A percentile compares a stretch with the other conserved stretches of the same genome.
phyloP scores from a whole-genome alignment of 2,329 filamentous ascomycete genomes.

The Diaporthe humulicola region DNA sequence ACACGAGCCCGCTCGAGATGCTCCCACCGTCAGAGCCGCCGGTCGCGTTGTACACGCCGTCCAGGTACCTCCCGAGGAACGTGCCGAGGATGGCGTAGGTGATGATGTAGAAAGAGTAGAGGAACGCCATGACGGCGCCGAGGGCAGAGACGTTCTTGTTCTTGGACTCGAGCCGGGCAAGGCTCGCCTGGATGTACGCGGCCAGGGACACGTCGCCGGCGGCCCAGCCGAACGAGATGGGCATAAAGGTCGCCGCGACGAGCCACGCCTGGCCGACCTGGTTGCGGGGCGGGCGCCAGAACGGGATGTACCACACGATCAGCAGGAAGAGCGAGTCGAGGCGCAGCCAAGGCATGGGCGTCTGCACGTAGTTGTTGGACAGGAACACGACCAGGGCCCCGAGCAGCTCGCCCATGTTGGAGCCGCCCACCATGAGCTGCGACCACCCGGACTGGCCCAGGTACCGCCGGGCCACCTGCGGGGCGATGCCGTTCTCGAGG shows the following conservation, averaged over 20 bases:
- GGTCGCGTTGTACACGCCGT: constrained; percentile 52
- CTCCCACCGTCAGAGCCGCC: constrained; percentile 47
- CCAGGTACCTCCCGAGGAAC: constrained; percentile 60
- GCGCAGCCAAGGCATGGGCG: constrained; percentile 64
- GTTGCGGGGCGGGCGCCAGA: constrained; percentile 55
- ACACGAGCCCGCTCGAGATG: constrained; percentile 55
- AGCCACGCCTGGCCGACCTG: constrained; percentile 61
- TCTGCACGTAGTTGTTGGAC: constrained; percentile 61
- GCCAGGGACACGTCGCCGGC: constrained; percentile 64
- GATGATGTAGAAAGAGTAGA: constrained; percentile 64
- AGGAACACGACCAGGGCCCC: constrained; percentile 63
- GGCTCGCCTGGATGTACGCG: constrained; percentile 64
- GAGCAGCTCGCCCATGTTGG: constrained; percentile 63
- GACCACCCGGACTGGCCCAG: constrained; percentile 62
- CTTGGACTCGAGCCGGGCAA: constrained; percentile 58
- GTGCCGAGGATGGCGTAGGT: constrained; percentile 41
- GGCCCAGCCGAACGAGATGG: constrained; percentile 64
- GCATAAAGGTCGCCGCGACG: constrained; percentile 59
- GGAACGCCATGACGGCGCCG: constrained; percentile 64
- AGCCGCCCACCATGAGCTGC: constrained; percentile 64
- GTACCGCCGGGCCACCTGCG: constrained; percentile 60
- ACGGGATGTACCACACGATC: constrained; percentile 63
- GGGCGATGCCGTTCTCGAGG: constrained; percentile 62
- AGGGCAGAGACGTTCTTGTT: constrained; percentile 61
- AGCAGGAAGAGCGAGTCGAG: constrained; percentile 60